Percentiles rank a stretch among this genome's conserved stretches.
phyloP scores from a whole-genome alignment of 345 rosid genomes.

The Mercurialis annua region DNA sequence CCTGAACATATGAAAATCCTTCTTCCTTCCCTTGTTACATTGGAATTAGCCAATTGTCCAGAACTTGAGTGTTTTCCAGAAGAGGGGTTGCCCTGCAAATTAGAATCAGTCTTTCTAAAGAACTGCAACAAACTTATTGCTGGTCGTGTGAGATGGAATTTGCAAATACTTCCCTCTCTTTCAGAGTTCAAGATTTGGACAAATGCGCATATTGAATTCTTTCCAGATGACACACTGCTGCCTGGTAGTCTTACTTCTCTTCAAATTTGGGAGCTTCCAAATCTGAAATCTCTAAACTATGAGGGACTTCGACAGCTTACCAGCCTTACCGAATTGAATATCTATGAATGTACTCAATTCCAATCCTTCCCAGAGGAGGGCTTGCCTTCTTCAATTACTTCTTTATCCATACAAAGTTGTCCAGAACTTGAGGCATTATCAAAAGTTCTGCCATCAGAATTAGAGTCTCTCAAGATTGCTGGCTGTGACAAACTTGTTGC shows the following conservation, averaged over 20 bases:
- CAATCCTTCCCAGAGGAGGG: conserved; percentile 11
- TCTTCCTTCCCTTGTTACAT: not conserved
- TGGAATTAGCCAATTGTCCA: not conserved
- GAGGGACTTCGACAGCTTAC: conserved; percentile 7
- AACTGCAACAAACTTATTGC: not conserved
- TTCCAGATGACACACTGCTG: conserved; percentile 14
- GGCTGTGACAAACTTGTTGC: not conserved
- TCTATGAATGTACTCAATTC: conserved; percentile 1
- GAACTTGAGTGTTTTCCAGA: not conserved
- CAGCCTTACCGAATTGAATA: not conserved
- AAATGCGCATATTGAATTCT: conserved; percentile 4
- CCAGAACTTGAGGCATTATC: conserved; percentile 17
- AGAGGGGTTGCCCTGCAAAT: not conserved
- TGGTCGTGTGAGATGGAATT: not conserved
- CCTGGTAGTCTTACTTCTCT: conserved; percentile 3
- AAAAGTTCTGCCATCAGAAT: not conserved
- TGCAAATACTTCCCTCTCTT: not conserved
- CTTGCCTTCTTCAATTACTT: not conserved
- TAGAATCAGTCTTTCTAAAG: not conserved
- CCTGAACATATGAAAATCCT: not conserved
- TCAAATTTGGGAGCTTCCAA: not conserved
- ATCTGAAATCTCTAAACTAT: conserved; percentile 6
- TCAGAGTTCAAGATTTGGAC: not conserved
- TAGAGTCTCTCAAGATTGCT: not conserved
- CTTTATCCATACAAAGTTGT: not conserved